phyloP scores from a whole-genome alignment of 306 rosid species.

The Quercus suber region DNA sequence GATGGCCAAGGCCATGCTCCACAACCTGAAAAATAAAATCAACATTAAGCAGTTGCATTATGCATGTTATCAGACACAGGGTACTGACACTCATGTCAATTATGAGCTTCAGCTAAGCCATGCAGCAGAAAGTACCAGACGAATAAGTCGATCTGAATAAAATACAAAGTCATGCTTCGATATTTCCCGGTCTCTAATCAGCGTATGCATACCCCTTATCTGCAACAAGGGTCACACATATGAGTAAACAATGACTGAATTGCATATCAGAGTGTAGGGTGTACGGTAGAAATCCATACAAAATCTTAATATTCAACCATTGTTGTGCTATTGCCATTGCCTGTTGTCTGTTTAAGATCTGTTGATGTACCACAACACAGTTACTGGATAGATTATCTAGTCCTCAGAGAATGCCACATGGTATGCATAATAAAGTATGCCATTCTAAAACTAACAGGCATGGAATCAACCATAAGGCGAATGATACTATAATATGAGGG shows the following conservation, averaged over 20 bases:
- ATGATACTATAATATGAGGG: background rate
- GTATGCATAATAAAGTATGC: background rate
- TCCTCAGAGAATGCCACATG: background rate
- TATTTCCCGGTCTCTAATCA: constrained; percentile 86
- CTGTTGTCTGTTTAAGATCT: background rate
- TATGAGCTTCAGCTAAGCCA: constrained; percentile 8
- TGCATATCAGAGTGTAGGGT: constrained; percentile 6
- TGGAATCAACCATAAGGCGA: background rate
- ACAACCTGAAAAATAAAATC: constrained; percentile 62
- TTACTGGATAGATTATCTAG: background rate
- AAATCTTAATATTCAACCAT: background rate
- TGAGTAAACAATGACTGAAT: constrained; percentile 8
- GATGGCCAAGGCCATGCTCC: constrained; percentile 97
- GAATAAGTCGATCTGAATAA: constrained; percentile 95
- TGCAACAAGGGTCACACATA: constrained; percentile 33
- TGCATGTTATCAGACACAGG: constrained; percentile 3
- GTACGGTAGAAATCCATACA: background rate
- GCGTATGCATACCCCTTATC: constrained; percentile 98
- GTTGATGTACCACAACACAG: background rate
- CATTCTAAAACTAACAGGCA: background rate
- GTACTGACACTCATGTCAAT: constrained; percentile 10
- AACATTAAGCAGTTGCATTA: constrained; percentile 11
- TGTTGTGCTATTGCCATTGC: background rate
- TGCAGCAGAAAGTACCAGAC: constrained; percentile 57
- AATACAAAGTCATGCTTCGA: constrained; percentile 94